Evolutionary conservation across 2,329 filamentous ascomycete genomes (phyloP), one percentile per base, ranked within the genome.

Genomic region (Aureobasidium sp.): DNA sequence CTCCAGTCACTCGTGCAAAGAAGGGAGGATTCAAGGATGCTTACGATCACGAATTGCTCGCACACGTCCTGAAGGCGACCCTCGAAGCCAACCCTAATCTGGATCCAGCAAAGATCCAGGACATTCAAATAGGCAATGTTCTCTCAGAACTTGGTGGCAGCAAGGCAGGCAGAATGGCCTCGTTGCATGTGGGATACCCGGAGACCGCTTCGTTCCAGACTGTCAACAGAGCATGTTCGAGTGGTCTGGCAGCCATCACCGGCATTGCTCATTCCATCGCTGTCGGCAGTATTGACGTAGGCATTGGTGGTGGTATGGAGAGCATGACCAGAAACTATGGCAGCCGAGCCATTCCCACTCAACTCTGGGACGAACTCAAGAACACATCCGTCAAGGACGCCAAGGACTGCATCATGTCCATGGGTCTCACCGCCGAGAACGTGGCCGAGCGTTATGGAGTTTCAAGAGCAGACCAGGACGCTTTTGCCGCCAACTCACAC

Each of bases 241-340:
- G 86, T 7, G 88, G 87, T 2, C 81, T 97, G 55, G 87, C 90
- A 68, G 87, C 88, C 29, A 87, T 97, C 56, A 87, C 90, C 1
- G 78, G 81, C 15, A 80, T 96, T 3, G 88, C 89, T 5, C 85
- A 88, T 63, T 82, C 87, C 65, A 94, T 97, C 68, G 82, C 85
- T n/a, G 80, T 83, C 0, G 91, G 89, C 1, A 82, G 84, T 68
- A 88, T 93, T 57, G 83, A 86, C 65, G 80, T 81, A 0, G 92
- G 90, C 64, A 85, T 97, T 65, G 92, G 87, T 10, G 92, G 89
- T 1, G 92, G 92, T 34, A 96, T 95, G 89, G 92, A 97, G 82
- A 93, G 88, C 77, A 97, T 97, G 92, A 96, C 90, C 66, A 79
- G 88, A 67, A 96, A 96, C 77, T 97, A 97, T 75, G 92, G 87